Evolutionary conservation across 164 flowering plant species (phyloP).

Genomic region (Euptelea pleiosperma): DNA sequence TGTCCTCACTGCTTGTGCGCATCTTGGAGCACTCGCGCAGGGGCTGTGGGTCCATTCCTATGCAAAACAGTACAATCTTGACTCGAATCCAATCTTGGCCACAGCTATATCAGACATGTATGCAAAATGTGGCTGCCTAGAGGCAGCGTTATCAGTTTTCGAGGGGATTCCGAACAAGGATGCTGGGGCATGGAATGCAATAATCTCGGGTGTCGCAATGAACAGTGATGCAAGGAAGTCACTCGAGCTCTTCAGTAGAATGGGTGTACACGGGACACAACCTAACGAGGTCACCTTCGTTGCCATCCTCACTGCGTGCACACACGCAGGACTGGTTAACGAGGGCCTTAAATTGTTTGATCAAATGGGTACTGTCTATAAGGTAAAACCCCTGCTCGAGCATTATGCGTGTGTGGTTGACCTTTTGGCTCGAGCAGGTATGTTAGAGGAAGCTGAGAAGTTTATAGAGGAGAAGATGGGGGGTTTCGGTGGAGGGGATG

Average conservation of each 20-base stretch:
- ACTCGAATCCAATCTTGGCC: slow-evolving; percentile 42
- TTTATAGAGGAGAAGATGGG: slow-evolving; percentile 46
- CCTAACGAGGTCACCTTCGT: slow-evolving; percentile 64
- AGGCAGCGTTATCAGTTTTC: slow-evolving; percentile 50
- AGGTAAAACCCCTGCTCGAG: slow-evolving; percentile 45
- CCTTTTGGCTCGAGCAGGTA: slow-evolving; percentile 59
- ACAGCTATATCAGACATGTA: slow-evolving; percentile 74
- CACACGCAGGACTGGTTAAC: slow-evolving; percentile 52
- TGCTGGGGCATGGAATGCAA: slow-evolving; percentile 63
- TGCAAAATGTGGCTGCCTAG: slow-evolving; percentile 55
- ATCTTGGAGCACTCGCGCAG: slow-evolving; percentile 61
- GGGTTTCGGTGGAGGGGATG: slow-evolving; percentile 44
- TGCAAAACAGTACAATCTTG: slow-evolving; percentile 27
- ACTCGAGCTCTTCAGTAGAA: slow-evolving; percentile 41
- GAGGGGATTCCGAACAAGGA: slow-evolving; percentile 47
- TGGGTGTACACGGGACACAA: slow-evolving; percentile 37
- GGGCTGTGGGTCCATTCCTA: slow-evolving; percentile 65
- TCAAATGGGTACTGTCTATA: slow-evolving; percentile 37
- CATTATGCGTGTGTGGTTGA: slow-evolving; percentile 62
- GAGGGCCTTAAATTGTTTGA: slow-evolving; percentile 48
- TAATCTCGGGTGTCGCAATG: slow-evolving; percentile 60
- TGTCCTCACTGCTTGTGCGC: slow-evolving; percentile 59
- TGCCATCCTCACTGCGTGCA: slow-evolving; percentile 52
- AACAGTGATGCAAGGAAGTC: slow-evolving; percentile 44
- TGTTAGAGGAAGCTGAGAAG: slow-evolving; percentile 57